Base-by-base conservation (phyloP, 345 rosid species). In the Anacardium occidentale region DNA sequence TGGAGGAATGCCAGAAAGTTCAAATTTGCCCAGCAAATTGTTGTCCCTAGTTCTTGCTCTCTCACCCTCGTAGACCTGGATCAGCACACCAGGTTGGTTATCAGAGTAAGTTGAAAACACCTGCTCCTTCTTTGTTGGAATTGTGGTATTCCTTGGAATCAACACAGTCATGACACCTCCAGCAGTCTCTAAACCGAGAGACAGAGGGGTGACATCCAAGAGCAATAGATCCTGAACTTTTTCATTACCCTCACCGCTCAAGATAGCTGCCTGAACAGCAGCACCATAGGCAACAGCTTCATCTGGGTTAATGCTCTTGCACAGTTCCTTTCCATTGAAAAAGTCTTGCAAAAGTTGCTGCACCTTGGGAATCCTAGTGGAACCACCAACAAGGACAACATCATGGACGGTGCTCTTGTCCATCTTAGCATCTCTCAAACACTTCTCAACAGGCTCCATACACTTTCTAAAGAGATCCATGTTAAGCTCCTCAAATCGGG, bases 221-320 rank as follows among this genome's bases (percentile, higher is more conserved):
- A 83, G 76, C 59, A 83, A 69, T 10, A 83, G 69, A 58, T 82
- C 85, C 52, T 82, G 85, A 1, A 82, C 85, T 73, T 82, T 82
- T 81, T 83, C 81, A 15, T 83, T 80, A 9, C 85, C 85, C 77
- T 83, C 87, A 20, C 87, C 87, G 18, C 81, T 81, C 81, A 84
- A 65, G 59, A 84, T 84, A 5, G 87, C 87, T 45, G 87, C 87
- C 59, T 84, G 87, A 15, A 84, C 85, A 55, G 88, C 84, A 8
- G 88, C 88, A 47, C 88, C 88, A 52, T 82, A 80, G 7, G 88
- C 88, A 32, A 85, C 88, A 26, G 88, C 88, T 70, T 85, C 88
- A 47, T 85, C 88, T 0, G 86, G 88, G 60, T 85, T 85, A 63
- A 84, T 84, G 83, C 76, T 84, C 80, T 84, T 84, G 77, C 87